These are phyloP conservation scores for Prunus yedoensis DNA, from an alignment of 331 rosid genomes.

Conservation along the genomic window DNA sequence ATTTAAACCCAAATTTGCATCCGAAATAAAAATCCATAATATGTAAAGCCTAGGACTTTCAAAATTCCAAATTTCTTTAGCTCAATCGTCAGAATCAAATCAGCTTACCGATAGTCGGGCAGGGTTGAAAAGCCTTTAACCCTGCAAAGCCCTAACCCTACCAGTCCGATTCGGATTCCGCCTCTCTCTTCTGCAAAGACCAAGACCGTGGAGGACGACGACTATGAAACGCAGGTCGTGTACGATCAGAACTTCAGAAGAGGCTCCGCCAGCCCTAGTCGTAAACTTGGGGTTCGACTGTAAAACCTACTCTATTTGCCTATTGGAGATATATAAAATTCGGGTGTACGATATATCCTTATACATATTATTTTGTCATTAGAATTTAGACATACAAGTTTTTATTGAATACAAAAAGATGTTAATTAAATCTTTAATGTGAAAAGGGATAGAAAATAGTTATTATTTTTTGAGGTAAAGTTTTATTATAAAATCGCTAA, in stretches of 20 bases:
- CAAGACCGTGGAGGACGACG: constrained; percentile 1
- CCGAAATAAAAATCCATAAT: not conserved
- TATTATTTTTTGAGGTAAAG: no score
- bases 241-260: not conserved
- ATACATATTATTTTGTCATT: no score
- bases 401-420: no score
- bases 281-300: not conserved
- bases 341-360: no score
- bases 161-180: constrained; percentile 11
- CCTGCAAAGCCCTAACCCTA: not conserved
- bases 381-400: no score
- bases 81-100: not conserved
- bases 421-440: no score
- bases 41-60: not conserved
- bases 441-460: no score
- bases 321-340: not conserved
- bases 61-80: not conserved
- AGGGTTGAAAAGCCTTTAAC: not conserved
- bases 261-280: constrained; percentile 13
- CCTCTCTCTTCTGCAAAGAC: not conserved
- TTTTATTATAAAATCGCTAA: no score
- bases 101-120: constrained; percentile 2
- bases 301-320: not conserved
- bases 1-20: not conserved
- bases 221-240: not conserved